Evolutionary conservation across 2,329 filamentous ascomycete species (phyloP).

Genomic region (Diaporthe vaccinii): DNA sequence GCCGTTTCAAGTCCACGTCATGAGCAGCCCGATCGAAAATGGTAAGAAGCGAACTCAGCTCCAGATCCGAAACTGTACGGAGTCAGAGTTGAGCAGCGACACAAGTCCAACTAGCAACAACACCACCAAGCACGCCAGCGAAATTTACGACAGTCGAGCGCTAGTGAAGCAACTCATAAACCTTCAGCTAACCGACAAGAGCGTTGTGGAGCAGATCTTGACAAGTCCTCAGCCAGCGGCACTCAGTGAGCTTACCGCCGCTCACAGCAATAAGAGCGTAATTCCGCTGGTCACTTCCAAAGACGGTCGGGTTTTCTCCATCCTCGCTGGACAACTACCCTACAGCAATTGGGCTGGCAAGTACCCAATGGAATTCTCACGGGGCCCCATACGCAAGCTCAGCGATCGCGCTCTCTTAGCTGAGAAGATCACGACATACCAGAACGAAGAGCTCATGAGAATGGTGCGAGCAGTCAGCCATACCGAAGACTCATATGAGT

Average conservation of each 20-base stretch:
- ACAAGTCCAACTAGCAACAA: neutral
- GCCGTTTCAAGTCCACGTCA: neutral
- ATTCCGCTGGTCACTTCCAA: slow-evolving; percentile 8
- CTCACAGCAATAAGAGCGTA: neutral
- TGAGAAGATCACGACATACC: slow-evolving; percentile 8
- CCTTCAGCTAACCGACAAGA: neutral
- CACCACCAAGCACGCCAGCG: too few species aligned
- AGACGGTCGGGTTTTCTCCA: slow-evolving; percentile 3
- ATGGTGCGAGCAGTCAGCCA: neutral
- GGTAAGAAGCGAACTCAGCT: neutral
- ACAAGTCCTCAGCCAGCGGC: neutral
- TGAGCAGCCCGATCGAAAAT: neutral
- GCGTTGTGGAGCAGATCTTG: neutral
- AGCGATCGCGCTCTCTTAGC: neutral
- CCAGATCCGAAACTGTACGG: neutral
- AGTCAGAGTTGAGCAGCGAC: too few species aligned
- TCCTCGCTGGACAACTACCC: neutral
- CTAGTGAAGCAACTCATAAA: slow-evolving; percentile 20
- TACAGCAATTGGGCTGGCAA: neutral
- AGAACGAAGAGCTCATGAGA: neutral
- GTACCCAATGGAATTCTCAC: neutral
- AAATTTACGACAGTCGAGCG: neutral
- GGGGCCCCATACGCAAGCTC: neutral
- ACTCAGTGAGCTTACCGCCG: neutral
- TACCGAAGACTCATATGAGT: neutral